phyloP scores from a whole-genome alignment of 192 early-diverging fungal species.

The Backusella psychrophila region DNA sequence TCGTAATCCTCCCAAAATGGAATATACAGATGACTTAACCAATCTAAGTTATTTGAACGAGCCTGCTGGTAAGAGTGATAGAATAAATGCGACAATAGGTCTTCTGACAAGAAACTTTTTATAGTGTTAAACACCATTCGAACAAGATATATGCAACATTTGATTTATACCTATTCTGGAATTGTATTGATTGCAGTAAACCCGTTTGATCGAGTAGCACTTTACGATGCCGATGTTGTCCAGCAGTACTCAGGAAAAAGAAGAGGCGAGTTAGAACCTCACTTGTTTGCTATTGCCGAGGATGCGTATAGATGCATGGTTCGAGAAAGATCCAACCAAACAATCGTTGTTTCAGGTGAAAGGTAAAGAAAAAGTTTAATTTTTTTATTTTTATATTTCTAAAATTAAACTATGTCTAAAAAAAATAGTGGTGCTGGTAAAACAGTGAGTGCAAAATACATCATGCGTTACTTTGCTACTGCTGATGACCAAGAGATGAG shows the following conservation, averaged over 20 bases:
- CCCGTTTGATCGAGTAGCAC: constrained; percentile 82
- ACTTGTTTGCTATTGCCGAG: constrained; percentile 98
- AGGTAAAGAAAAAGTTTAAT: constrained; percentile 39
- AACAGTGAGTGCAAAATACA: constrained; percentile 94
- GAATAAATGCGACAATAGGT: background rate
- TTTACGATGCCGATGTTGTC: constrained; percentile 92
- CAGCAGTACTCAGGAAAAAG: constrained; percentile 91
- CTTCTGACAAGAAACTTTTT: background rate
- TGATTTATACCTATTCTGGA: constrained; percentile 99
- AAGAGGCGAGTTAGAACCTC: constrained; percentile 94
- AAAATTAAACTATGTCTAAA: background rate
- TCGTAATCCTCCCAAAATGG: constrained; percentile 88
- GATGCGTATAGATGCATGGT: constrained; percentile 97
- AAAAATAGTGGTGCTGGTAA: constrained; percentile 86
- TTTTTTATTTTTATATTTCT: background rate
- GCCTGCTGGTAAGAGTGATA: constrained; percentile 55
- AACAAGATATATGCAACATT: constrained; percentile 84
- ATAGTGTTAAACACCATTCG: constrained; percentile 90
- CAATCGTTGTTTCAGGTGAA: constrained; percentile 97
- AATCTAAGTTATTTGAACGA: constrained; percentile 94
- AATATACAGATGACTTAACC: constrained; percentile 88
- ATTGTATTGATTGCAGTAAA: constrained; percentile 98
- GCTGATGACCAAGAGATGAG: constrained; percentile 65
- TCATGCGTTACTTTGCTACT: constrained; percentile 96
- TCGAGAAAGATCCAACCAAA: constrained; percentile 90